Evolutionary conservation across 2,329 filamentous ascomycete species (phyloP).

Genomic region (Scolecobasidium constrictum): DNA sequence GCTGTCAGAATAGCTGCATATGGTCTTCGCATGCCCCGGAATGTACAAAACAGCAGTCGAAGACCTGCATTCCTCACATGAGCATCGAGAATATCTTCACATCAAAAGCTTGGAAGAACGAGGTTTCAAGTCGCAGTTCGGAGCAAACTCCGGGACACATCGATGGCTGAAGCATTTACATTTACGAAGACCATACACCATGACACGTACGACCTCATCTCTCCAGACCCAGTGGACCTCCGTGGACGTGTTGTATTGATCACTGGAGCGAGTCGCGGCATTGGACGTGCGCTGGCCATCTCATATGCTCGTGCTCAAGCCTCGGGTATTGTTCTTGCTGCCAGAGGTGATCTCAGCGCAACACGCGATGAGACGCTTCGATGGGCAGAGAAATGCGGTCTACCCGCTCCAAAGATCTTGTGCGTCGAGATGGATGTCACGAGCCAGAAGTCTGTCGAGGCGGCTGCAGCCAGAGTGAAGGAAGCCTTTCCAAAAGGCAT

Average conservation of each 20-base stretch:
- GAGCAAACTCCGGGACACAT: too few relatives aligned
- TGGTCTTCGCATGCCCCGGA: too few relatives aligned
- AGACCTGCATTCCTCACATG: too few relatives aligned
- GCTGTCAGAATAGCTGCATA: too few relatives aligned
- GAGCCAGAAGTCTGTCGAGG: not conserved
- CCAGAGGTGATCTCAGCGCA: conserved; percentile 1
- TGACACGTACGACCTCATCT: conserved; percentile 6
- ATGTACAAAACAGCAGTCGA: too few relatives aligned
- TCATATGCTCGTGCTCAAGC: conserved; percentile 1
- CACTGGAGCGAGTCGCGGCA: conserved; percentile 3
- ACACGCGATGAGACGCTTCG: not conserved
- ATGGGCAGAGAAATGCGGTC: not conserved
- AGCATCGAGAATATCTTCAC: too few relatives aligned
- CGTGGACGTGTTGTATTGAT: conserved; percentile 6
- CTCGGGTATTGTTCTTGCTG: conserved; percentile 1
- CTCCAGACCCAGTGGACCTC: not conserved
- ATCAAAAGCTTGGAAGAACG: too few relatives aligned
- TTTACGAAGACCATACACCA: conserved; percentile 15
- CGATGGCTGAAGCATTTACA: not conserved
- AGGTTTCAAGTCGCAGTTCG: too few relatives aligned
- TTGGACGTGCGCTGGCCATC: conserved; percentile 2
- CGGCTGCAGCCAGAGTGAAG: not conserved
- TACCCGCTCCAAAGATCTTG: conserved; percentile 3
- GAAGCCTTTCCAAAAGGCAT: conserved; percentile 3
- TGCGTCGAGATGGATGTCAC: not conserved